These are phyloP conservation scores for Linnemannia zychae DNA, from an alignment of 192 early-diverging fungal genomes.

Conservation along the genomic window DNA sequence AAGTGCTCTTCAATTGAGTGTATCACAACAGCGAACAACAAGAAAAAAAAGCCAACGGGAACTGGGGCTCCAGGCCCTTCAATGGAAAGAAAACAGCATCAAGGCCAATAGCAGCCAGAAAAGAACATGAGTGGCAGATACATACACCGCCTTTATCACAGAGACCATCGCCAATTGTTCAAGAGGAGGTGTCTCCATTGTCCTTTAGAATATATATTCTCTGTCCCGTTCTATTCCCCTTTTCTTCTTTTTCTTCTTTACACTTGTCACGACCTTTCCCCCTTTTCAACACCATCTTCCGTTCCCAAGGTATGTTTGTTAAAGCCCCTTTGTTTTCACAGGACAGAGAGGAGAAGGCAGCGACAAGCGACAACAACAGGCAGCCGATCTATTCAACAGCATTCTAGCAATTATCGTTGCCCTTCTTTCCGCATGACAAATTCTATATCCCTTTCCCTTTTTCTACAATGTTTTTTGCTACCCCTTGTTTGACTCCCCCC, in stretches of 20 bases:
- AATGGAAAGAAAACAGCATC: too few species aligned
- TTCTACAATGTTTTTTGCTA: background rate
- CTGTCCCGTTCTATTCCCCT: background rate
- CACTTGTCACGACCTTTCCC: background rate
- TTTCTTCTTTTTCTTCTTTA: background rate
- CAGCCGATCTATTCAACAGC: too few species aligned
- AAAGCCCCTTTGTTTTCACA: background rate
- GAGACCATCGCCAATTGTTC: background rate
- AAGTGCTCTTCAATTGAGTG: background rate
- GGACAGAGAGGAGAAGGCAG: background rate
- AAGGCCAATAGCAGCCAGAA: too few species aligned
- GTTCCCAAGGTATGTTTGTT: background rate
- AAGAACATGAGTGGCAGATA: background rate
- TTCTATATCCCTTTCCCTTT: background rate
- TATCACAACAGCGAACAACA: background rate
- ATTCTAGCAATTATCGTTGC: background rate
- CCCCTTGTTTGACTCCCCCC: background rate
- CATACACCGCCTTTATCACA: background rate
- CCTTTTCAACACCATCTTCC: conserved; percentile 5
- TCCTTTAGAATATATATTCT: background rate
- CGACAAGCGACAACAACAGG: background rate
- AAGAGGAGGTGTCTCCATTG: background rate
- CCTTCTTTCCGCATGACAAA: conserved; percentile 1
- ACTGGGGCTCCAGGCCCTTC: conserved; percentile 2
- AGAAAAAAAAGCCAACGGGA: background rate